Evolutionary conservation across 2,329 filamentous ascomycete genomes (phyloP).

Genomic region (Diaporthe sp.): DNA sequence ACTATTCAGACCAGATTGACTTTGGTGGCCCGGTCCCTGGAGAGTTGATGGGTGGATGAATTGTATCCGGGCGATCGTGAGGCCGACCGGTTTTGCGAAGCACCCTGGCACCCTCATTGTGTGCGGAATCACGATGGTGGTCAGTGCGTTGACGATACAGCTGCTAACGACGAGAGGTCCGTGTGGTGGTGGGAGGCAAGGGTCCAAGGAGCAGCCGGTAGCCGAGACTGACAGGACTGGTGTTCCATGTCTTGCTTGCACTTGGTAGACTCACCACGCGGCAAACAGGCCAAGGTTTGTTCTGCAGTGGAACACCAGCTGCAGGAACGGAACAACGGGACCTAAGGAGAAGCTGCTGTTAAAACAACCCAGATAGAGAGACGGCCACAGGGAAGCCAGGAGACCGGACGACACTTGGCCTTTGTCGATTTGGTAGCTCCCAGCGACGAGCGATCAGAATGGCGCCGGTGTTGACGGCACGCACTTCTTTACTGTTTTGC

Average conservation of each 20-base stretch:
- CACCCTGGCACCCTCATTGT: not conserved
- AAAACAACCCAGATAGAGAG: not conserved
- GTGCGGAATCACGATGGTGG: not conserved
- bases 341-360: not conserved
- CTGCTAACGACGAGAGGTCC: not conserved
- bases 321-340: slow-evolving; percentile 22
- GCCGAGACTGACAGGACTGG: slow-evolving; percentile 21
- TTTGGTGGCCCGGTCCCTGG: not conserved
- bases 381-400: not conserved
- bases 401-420: slow-evolving; percentile 20
- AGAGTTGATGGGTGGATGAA: not conserved
- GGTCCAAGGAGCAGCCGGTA: slow-evolving; percentile 17
- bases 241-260: not conserved
- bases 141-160: not conserved
- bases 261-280: not conserved
- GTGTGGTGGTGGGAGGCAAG: not conserved
- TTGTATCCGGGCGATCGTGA: not conserved
- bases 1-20: slow-evolving; percentile 2
- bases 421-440: not conserved
- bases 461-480: not conserved
- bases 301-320: not conserved
- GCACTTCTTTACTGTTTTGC: not conserved
- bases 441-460: not conserved
- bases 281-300: not conserved
- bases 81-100: not conserved